Evolutionary conservation across 192 early-diverging fungal genomes (phyloP).

Genomic region (Backusella macrospora): DNA sequence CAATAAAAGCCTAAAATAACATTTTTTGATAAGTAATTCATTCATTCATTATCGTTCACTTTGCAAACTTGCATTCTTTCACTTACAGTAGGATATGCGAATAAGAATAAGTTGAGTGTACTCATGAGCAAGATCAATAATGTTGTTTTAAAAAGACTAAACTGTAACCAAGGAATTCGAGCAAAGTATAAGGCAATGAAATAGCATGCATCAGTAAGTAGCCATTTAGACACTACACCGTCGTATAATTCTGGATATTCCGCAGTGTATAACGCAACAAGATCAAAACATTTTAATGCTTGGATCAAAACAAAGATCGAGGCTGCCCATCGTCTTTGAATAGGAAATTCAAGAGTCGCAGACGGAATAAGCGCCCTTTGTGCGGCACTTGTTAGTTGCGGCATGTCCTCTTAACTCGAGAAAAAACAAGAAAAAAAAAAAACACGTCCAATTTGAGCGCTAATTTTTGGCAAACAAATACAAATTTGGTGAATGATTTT

Average conservation of each 20-base stretch:
- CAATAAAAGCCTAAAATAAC: constrained; percentile 11
- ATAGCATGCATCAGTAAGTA: constrained; percentile 40
- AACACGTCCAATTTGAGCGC: not conserved
- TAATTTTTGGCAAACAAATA: too few species aligned
- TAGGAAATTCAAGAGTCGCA: constrained; percentile 35
- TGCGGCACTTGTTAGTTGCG: not conserved
- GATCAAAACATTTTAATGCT: constrained; percentile 42
- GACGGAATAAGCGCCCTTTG: constrained; percentile 33
- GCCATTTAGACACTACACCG: constrained; percentile 47
- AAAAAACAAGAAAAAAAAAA: not conserved
- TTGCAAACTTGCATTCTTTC: not conserved
- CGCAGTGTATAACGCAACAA: constrained; percentile 29
- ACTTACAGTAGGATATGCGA: constrained; percentile 30
- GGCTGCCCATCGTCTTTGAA: constrained; percentile 45
- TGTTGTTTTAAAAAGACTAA: constrained; percentile 38
- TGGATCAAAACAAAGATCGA: constrained; percentile 46
- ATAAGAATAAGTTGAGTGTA: constrained; percentile 25
- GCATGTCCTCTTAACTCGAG: not conserved
- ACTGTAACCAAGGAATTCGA: constrained; percentile 54
- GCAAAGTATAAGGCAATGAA: constrained; percentile 42
- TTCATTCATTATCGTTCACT: not conserved
- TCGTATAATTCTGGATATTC: constrained; percentile 44
- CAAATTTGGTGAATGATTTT: not conserved
- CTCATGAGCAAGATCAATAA: constrained; percentile 15
- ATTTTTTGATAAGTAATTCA: not conserved